phyloP scores from a whole-genome alignment of 352 stramenopile genomes.

The Pythium sukuiense region DNA sequence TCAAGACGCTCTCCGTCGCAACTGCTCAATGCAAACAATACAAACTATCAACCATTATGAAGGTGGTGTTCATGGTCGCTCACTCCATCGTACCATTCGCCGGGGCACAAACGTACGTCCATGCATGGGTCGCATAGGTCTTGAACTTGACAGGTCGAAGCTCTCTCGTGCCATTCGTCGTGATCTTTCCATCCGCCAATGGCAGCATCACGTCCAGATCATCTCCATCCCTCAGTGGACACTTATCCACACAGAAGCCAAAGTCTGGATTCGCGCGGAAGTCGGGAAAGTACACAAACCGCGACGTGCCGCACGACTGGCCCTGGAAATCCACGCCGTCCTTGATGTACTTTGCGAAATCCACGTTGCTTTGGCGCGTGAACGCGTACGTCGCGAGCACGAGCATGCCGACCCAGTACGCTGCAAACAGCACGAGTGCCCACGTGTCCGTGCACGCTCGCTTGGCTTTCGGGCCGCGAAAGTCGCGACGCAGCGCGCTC shows the following conservation, averaged over 20 bases:
- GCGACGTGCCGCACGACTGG: slow-evolving; percentile 41
- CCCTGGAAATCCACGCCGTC: slow-evolving; percentile 79
- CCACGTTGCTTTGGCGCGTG: slow-evolving; percentile 59
- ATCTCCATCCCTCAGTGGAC: slow-evolving; percentile 43
- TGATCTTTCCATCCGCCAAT: slow-evolving; percentile 33
- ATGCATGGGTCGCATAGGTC: slow-evolving; percentile 65
- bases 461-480: slow-evolving; percentile 41
- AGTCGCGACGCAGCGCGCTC: slow-evolving; percentile 41
- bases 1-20: slow-evolving; percentile 51
- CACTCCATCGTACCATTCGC: slow-evolving; percentile 38
- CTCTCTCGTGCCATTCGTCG: slow-evolving; percentile 33
- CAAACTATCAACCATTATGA: too few relatives aligned
- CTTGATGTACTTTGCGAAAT: slow-evolving; percentile 78
- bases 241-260: slow-evolving; percentile 68
- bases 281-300: slow-evolving; percentile 79
- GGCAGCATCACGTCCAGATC: slow-evolving; percentile 51
- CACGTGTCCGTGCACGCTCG: slow-evolving; percentile 62
- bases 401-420: slow-evolving; percentile 82
- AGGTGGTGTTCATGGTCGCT: not conserved
- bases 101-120: slow-evolving; percentile 68
- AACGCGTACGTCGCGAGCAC: slow-evolving; percentile 66
- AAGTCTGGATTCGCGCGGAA: slow-evolving; percentile 71
- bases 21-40: slow-evolving; percentile 27
- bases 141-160: slow-evolving; percentile 52
- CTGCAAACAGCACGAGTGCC: slow-evolving; percentile 48